Percentiles rank a stretch among this genome's conserved stretches.
Evolutionary conservation across 2,329 filamentous ascomycete genomes (phyloP).

Genomic region (Dactylellina sp.): DNA sequence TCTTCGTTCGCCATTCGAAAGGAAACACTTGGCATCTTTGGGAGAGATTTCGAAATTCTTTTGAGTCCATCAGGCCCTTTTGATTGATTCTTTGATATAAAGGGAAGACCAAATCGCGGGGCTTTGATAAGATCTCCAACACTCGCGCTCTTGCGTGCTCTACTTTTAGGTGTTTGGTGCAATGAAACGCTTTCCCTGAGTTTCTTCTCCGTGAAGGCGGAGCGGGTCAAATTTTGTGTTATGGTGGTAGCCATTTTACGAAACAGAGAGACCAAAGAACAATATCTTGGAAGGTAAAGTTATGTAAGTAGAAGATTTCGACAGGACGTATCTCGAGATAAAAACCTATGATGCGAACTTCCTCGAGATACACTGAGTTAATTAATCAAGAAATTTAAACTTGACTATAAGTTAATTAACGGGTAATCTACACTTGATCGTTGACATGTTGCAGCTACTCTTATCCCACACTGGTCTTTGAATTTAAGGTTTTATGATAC

Average conservation of each 20-base stretch:
- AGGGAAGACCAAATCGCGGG: too few species aligned
- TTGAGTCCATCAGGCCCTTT: too few species aligned
- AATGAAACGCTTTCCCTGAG: too few species aligned
- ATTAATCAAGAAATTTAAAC: slow-evolving; percentile 9
- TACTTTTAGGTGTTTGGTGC: too few species aligned
- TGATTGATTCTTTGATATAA: too few species aligned
- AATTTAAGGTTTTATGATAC: slow-evolving; percentile 16
- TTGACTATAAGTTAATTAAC: slow-evolving; percentile 12
- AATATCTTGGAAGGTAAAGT: slow-evolving; percentile 16
- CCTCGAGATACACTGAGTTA: slow-evolving; percentile 1
- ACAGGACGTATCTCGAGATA: slow-evolving; percentile 11
- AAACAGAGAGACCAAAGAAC: slow-evolving; percentile 16
- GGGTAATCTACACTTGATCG: slow-evolving; percentile 13
- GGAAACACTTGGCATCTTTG: slow-evolving; percentile 13
- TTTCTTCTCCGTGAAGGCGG: slow-evolving; percentile 16
- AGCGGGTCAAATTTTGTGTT: slow-evolving; percentile 16
- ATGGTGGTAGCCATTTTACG: slow-evolving; percentile 9
- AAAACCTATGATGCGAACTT: slow-evolving; percentile 13
- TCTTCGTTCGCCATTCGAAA: slow-evolving; percentile 3
- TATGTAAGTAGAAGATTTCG: slow-evolving; percentile 16
- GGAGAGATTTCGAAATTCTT: slow-evolving; percentile 16
- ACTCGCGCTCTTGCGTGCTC: too few species aligned
- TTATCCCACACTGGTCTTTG: slow-evolving; percentile 2
- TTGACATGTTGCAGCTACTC: slow-evolving; percentile 15
- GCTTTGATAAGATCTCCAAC: too few species aligned